Evolutionary conservation across 495 filamentous ascomycete genomes (phyloP).

Genomic region (Acidiella bohemica): DNA sequence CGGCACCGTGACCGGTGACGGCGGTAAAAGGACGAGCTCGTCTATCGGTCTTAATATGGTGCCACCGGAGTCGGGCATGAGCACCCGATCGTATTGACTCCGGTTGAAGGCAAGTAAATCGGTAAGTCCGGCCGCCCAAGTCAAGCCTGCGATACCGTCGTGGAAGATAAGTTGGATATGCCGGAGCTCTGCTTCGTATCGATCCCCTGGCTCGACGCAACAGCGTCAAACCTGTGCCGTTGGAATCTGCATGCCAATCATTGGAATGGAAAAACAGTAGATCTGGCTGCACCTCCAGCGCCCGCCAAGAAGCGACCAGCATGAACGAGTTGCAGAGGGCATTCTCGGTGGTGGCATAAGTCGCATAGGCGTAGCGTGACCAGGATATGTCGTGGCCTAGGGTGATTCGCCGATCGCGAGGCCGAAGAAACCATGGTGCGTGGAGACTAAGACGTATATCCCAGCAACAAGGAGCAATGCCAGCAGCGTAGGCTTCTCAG

Average conservation of each 20-base stretch:
- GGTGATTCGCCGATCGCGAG: too few species aligned
- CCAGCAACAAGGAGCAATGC: too few species aligned
- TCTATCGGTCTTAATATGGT: slow-evolving; percentile 53
- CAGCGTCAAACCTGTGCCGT: too few species aligned
- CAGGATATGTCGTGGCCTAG: slow-evolving; percentile 5
- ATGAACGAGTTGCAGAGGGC: slow-evolving; percentile 69
- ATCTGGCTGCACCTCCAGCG: slow-evolving; percentile 48
- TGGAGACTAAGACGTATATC: too few species aligned
- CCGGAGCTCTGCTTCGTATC: slow-evolving; percentile 2
- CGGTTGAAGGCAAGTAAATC: slow-evolving; percentile 62
- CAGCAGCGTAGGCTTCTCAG: too few species aligned
- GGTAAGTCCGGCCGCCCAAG: slow-evolving; percentile 51
- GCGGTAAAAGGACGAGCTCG: slow-evolving; percentile 60
- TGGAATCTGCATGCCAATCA: slow-evolving; percentile 38
- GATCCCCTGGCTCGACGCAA: too few species aligned
- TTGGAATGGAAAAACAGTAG: slow-evolving; percentile 54
- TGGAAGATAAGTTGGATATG: slow-evolving; percentile 37
- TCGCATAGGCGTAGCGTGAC: slow-evolving; percentile 10
- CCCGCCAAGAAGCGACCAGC: slow-evolving; percentile 52
- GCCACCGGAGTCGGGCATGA: slow-evolving; percentile 57
- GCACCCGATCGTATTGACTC: slow-evolving; percentile 51
- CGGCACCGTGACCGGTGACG: too few species aligned
- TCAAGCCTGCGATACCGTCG: slow-evolving; percentile 29
- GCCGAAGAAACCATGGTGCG: too few species aligned
- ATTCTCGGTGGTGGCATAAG: slow-evolving; percentile 51